Percentiles rank a stretch among this genome's conserved stretches.
These are phyloP conservation scores for Entomophthora muscae DNA, from an alignment of 371 early-diverging fungal species.

Conservation along the genomic window DNA sequence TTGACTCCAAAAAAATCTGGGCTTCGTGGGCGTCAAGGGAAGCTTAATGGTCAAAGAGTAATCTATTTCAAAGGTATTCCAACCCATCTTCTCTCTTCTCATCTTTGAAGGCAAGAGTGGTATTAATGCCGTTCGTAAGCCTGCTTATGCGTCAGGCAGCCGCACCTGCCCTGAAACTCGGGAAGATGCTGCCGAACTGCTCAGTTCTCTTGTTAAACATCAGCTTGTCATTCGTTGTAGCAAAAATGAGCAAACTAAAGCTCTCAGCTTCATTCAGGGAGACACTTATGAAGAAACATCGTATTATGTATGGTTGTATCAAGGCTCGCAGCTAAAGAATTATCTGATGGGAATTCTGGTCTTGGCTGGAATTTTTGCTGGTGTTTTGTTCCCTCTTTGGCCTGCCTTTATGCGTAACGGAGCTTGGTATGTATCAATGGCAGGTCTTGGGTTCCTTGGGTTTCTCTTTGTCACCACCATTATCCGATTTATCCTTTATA, in stretches of 20 bases:
- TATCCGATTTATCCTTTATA: conserved; percentile 77
- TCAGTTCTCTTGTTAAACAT: background rate
- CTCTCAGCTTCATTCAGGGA: background rate
- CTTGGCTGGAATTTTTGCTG: conserved; percentile 60
- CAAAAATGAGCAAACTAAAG: conserved; percentile 3
- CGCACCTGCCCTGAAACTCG: background rate
- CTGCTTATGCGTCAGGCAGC: background rate
- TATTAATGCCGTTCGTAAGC: background rate
- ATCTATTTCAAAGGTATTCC: conserved; percentile 76
- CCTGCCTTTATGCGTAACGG: conserved; percentile 65
- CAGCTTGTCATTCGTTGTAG: conserved; percentile 1
- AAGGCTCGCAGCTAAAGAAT: conserved; percentile 61
- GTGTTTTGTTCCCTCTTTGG: conserved; percentile 98
- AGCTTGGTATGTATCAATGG: conserved; percentile 84
- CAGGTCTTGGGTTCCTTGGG: conserved; percentile 69
- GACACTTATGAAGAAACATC: conserved; percentile 39
- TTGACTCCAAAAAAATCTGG: conserved; percentile 39
- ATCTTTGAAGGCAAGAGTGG: background rate
- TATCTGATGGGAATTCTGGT: conserved; percentile 60
- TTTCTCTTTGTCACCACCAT: conserved; percentile 81
- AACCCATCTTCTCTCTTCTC: background rate
- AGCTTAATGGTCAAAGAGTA: conserved; percentile 76
- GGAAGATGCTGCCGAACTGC: conserved; percentile 5
- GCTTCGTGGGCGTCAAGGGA: conserved; percentile 64
- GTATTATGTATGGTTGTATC: conserved; percentile 92